A percentile compares a stretch with the other conserved stretches of the same genome.
These are phyloP conservation scores for Microcyclosporella mali DNA, from an alignment of 2,329 filamentous ascomycete species.

Conservation along the genomic window DNA sequence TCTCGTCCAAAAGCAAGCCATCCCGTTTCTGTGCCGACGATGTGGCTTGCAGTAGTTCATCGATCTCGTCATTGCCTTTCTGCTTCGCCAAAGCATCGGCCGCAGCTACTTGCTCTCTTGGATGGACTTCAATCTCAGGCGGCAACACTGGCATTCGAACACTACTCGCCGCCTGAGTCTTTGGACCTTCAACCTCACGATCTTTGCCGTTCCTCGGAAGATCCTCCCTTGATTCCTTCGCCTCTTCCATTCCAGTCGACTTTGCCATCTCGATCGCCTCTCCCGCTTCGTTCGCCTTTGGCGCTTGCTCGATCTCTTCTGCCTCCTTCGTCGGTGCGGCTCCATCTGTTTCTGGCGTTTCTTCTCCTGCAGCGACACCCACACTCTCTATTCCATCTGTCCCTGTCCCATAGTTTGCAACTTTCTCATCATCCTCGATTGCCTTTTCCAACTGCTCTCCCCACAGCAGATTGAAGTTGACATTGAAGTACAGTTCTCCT, in stretches of 20 bases:
- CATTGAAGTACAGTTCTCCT: slow-evolving; percentile 39
- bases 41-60: slow-evolving; percentile 14
- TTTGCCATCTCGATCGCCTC: too few species aligned
- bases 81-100: slow-evolving; percentile 2
- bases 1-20: slow-evolving; percentile 1
- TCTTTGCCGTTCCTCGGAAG: too few species aligned
- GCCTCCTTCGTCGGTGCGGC: not conserved
- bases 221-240: too few species aligned
- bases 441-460: slow-evolving; percentile 37
- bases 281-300: too few species aligned
- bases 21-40: slow-evolving; percentile 14
- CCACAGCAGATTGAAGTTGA: slow-evolving; percentile 43
- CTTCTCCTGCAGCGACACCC: not conserved
- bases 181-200: too few species aligned
- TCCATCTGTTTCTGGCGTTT: not conserved
- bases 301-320: not conserved
- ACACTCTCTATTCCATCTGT: not conserved
- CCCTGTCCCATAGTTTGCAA: not conserved
- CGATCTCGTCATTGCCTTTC: slow-evolving; percentile 11
- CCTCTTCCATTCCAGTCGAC: too few species aligned
- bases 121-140: slow-evolving; percentile 14
- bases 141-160: slow-evolving; percentile 1
- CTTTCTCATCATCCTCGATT: not conserved
- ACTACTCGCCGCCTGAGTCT: too few species aligned
- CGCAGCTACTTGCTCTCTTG: slow-evolving; percentile 15